These are phyloP conservation scores for Hypoxylon intermedium DNA, from an alignment of 495 filamentous ascomycete species.

Conservation along the genomic window DNA sequence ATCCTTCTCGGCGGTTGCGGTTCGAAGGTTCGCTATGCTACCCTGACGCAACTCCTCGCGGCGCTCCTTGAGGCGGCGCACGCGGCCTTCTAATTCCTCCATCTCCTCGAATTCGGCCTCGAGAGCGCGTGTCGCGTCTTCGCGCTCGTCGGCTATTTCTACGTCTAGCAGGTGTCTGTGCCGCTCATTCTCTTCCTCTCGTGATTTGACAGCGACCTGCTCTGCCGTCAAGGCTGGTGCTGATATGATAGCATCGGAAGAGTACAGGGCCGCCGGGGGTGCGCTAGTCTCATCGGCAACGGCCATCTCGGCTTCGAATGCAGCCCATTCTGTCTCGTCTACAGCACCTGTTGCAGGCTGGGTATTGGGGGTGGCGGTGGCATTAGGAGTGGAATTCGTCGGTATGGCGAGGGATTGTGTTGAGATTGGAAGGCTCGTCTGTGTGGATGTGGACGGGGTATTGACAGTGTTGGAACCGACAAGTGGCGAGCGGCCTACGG, in stretches of 20 bases:
- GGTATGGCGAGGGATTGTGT: slow-evolving; percentile 25
- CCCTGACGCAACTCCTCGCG: slow-evolving; percentile 57
- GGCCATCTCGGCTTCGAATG: slow-evolving; percentile 86
- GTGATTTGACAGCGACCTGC: slow-evolving; percentile 73
- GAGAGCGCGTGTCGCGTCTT: slow-evolving; percentile 80
- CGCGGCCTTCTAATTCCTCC: slow-evolving; percentile 85
- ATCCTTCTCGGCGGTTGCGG: slow-evolving; percentile 32
- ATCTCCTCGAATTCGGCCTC: slow-evolving; percentile 95
- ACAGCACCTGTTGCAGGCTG: slow-evolving; percentile 47
- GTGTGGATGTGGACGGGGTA: slow-evolving; percentile 20
- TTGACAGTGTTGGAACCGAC: slow-evolving; percentile 42
- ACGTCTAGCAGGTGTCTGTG: slow-evolving; percentile 68
- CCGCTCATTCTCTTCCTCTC: slow-evolving; percentile 62
- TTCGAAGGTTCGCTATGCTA: slow-evolving; percentile 45
- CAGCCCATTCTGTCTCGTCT: slow-evolving; percentile 88
- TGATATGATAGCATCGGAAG: slow-evolving; percentile 68
- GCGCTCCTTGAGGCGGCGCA: slow-evolving; percentile 75
- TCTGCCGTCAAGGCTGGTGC: slow-evolving; percentile 73
- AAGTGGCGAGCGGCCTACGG: slow-evolving; percentile 48
- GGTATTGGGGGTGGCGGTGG: slow-evolving; percentile 11
- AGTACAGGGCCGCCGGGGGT: slow-evolving; percentile 25
- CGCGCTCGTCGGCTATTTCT: slow-evolving; percentile 72
- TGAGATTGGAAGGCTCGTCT: slow-evolving; percentile 27
- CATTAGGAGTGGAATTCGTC: too few species aligned
- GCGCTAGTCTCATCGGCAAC: slow-evolving; percentile 48